These are phyloP conservation scores for Aspergillus pseudonomiae DNA, from an alignment of 2,329 filamentous ascomycete genomes.

Conservation along the genomic window DNA sequence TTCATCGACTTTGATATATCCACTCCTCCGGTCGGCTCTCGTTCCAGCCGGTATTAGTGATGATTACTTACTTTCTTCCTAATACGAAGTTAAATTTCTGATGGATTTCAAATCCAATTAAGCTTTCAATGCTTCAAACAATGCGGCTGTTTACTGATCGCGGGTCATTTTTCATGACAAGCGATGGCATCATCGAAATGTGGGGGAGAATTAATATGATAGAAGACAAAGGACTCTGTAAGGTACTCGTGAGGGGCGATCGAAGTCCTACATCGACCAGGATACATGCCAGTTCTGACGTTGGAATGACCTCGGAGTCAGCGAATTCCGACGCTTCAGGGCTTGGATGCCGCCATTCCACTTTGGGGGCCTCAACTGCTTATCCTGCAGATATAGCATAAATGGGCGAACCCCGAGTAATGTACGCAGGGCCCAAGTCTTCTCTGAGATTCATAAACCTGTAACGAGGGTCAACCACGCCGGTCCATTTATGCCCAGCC, in stretches of 20 bases:
- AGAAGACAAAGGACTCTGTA: background rate
- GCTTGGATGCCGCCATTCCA: background rate
- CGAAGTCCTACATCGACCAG: background rate
- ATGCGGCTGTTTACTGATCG: background rate
- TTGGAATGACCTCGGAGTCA: background rate
- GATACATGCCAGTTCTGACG: background rate
- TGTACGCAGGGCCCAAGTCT: background rate
- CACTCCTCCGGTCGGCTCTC: background rate
- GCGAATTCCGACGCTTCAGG: background rate
- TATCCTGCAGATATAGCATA: background rate
- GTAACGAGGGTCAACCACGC: background rate
- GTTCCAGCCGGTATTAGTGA: constrained; percentile 4
- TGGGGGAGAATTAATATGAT: background rate
- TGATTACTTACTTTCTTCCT: background rate
- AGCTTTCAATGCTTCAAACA: background rate
- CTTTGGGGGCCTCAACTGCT: background rate
- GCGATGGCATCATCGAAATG: background rate
- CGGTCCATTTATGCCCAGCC: background rate
- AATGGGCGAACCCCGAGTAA: background rate
- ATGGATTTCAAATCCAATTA: background rate
- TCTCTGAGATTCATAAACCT: background rate
- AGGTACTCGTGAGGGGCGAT: background rate
- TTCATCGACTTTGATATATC: constrained; percentile 1
- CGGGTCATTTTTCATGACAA: background rate
- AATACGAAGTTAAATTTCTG: background rate